Conservation (phyloP, 75 land plant species). For the Pinus tabuliformis region DNA sequence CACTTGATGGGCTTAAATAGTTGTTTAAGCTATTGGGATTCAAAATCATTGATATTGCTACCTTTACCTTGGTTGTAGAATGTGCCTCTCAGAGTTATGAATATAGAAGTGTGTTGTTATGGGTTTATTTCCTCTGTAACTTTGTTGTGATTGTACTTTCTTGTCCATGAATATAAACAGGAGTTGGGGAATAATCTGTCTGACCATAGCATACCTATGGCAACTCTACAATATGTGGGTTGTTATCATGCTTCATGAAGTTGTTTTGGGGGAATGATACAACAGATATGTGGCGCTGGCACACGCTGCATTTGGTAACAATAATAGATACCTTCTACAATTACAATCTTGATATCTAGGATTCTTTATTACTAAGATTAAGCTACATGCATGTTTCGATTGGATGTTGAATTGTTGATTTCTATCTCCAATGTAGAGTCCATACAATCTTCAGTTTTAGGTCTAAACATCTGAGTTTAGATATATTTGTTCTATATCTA, state of each 20-base stretch:
- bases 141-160: background rate
- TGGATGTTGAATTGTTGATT: no score
- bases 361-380: no score
- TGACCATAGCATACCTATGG: slow-evolving; percentile 60
- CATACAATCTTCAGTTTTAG: background rate
- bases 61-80: background rate
- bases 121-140: background rate
- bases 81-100: background rate
- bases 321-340: background rate
- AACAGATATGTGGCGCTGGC: slow-evolving; percentile 69
- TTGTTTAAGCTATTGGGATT: background rate
- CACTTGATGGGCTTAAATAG: background rate
- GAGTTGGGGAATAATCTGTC: slow-evolving; percentile 62
- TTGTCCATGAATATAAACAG: slow-evolving; percentile 22
- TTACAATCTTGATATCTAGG: no score
- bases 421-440: background rate
- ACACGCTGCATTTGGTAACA: slow-evolving; percentile 72
- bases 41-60: background rate
- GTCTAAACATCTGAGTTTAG: background rate
- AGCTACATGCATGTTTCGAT: no score
- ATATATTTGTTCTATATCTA: background rate
- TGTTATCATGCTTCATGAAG: slow-evolving; percentile 69
- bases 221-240: slow-evolving; percentile 77
- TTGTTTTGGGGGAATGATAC: slow-evolving; percentile 60
- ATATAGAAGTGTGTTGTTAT: background rate